Base-by-base conservation (phyloP, 164 flowering plant species). In the Tetrastigma voinierianum region DNA sequence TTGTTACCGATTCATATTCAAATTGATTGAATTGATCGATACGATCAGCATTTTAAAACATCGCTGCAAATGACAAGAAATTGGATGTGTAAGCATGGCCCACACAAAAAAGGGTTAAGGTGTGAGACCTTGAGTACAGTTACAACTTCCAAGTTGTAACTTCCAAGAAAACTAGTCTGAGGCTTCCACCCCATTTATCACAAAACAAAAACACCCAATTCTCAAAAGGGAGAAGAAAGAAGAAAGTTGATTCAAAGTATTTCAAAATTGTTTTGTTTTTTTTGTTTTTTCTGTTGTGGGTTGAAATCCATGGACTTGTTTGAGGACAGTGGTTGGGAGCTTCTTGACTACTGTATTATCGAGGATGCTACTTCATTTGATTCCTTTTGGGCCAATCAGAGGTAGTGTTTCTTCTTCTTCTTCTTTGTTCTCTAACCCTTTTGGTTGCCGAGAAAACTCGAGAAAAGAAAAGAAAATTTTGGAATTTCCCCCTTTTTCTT, bases 301-400 rank as follows among this genome's bases (percentile, higher is more conserved):
- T 43, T 51, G 61, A 76, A 62, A 65, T 54, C 54, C 16, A 74
- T 74, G 77, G 79, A 76, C 55, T 70, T 71, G n/a, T 74, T 79
- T 57, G 74, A 68, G 54, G 83, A 74, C 9, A 56, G 48, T 49
- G 47, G 70, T 60, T 82, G 83, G 83, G 80, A 80, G 59, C 66
- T 74, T 19, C 64, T 76, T 18, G 80, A 78, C 65, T 77, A 73
- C 56, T 69, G 67, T 64, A 45, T 78, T 57, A 60, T 78, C 23
- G 67, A 68, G 11, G 83, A 74, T 56, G 66, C 69, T 14, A 12
- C 79, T 25, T 61, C 80, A 0, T 15, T 69, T 25, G 83, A 76
- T 69, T 74, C 74, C 46, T 68, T 49, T 67, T 82, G 79, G 83
- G 51, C 46, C 49, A 64, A 70, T 71, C 73, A 70, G 44, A 67